phyloP scores from a whole-genome alignment of 2,329 filamentous ascomycete species.

The Cordyceps cateniannulata region DNA sequence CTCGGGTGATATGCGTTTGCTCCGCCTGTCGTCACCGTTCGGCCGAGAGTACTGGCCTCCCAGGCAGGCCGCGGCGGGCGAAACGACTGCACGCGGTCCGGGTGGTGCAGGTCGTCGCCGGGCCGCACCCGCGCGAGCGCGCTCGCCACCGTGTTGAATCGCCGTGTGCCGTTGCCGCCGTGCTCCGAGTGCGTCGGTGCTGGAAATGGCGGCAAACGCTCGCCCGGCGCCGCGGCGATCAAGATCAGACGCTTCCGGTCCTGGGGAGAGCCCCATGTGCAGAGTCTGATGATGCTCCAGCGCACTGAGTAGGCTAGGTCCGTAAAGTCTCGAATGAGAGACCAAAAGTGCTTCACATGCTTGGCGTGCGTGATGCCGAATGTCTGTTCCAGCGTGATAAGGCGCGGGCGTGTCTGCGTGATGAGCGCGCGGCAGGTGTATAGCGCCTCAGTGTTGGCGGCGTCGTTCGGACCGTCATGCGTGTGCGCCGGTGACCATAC shows the following conservation, averaged over 20 bases:
- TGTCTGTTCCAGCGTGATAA: conserved; percentile 76
- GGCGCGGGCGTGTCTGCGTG: conserved; percentile 51
- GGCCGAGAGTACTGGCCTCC: conserved; percentile 40
- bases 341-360: conserved; percentile 50
- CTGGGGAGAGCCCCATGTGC: conserved; percentile 45
- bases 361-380: conserved; percentile 54
- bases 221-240: conserved; percentile 60
- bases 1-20: conserved; percentile 58
- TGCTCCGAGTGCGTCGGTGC: conserved; percentile 48
- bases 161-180: conserved; percentile 28
- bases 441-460: conserved; percentile 57
- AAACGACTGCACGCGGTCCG: conserved; percentile 21
- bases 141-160: conserved; percentile 31
- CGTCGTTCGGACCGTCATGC: conserved; percentile 59
- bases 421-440: conserved; percentile 51
- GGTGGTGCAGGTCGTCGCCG: conserved; percentile 35
- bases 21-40: conserved; percentile 60
- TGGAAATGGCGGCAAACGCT: conserved; percentile 61
- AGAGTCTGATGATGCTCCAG: conserved; percentile 55
- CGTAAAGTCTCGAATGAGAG: conserved; percentile 58
- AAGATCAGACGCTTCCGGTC: conserved; percentile 47
- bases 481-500: conserved; percentile 70
- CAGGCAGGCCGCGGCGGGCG: conserved; percentile 31
- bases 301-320: conserved; percentile 60
- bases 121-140: conserved; percentile 37